Evolutionary conservation across 2,329 filamentous ascomycete genomes (phyloP), one percentile per base, ranked within the genome.

Genomic region (Albifimbria verrucaria): DNA sequence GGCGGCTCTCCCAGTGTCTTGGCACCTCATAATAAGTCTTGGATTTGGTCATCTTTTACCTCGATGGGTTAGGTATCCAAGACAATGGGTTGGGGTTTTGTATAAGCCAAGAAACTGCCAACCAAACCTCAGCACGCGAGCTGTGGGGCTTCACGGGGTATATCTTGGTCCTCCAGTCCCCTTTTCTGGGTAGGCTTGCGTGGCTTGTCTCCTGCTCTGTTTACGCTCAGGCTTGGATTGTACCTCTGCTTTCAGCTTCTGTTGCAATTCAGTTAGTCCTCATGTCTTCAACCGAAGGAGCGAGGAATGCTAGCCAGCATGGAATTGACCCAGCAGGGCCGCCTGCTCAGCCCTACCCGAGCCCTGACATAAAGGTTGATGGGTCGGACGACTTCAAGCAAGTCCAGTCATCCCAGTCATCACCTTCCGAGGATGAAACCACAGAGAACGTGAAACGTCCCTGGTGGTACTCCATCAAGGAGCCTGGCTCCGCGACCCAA

Each of bases 401-500:
- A 12, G 15, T 39, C 18, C 12, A 39, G 32, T 12, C 32, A 17
- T 7, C 32, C 32, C 32, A 39, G 32, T 39, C 32, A 4, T 4
- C 15, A 12, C 18, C 32, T 4, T 39, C 32, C 12, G 7, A 44
- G 18, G 20, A 21, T 44, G 56, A 62, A n/a, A n/a, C n/a, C 41
- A 51, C 53, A 9, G 26, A 63, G 25, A 15, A 36, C 2, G 52
- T 60, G 25, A 69, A 70, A 60, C 66, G 57, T 52, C 62, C 62
- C 18, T 72, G 68, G 59, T 71, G 70, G 66, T 60, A 73, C 54
- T 62, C 65, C 3, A 57, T 76, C 48, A 70, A 70, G 49, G 65
- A 70, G 50, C 72, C 72, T 1, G 77, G 76, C 6, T 77, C 74
- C 1, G 76, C 76, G 23, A 59, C 74, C 44, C 78, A 81, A 58